phyloP scores from a whole-genome alignment of 108 stramenopile species.

The Pseudonitzschia pungens region DNA sequence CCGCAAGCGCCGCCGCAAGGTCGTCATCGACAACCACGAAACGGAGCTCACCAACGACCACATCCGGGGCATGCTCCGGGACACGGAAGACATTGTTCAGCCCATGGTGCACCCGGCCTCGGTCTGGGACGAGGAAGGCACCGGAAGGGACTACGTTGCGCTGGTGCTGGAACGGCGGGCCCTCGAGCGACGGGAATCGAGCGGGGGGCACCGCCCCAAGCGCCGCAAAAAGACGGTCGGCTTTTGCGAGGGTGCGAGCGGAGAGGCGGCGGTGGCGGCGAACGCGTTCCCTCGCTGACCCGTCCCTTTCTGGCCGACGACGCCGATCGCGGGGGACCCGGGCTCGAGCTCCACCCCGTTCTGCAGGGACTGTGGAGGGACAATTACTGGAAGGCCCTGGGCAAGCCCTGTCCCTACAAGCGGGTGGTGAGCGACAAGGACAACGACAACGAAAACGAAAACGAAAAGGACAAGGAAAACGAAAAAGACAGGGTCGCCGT shows the following conservation, averaged over 20 bases:
- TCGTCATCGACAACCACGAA: conserved; percentile 81
- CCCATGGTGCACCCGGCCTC: conserved; percentile 58
- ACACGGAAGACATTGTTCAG: conserved; percentile 71
- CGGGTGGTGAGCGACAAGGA: no score
- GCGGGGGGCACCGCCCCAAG: not conserved
- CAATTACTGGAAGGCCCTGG: conserved; percentile 58
- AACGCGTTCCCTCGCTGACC: conserved; percentile 31
- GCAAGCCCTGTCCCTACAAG: conserved; percentile 52
- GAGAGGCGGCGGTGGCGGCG: not conserved
- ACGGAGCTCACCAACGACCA: conserved; percentile 77
- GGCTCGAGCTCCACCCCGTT: conserved; percentile 56
- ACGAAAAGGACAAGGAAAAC: not conserved
- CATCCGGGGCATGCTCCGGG: conserved; percentile 71
- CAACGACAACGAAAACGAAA: not conserved
- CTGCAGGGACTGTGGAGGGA: conserved; percentile 61
- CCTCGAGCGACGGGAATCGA: no score
- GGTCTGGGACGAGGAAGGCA: conserved; percentile 45
- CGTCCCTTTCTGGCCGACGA: conserved; percentile 79
- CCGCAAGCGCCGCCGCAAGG: conserved; percentile 59
- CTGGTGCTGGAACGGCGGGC: not conserved
- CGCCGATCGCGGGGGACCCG: conserved; percentile 27
- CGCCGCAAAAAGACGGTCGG: not conserved
- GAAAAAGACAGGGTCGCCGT: not conserved
- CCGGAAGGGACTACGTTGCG: not conserved
- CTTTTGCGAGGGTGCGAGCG: not conserved